phyloP scores from a whole-genome alignment of 2,329 filamentous ascomycete genomes.

The Monilinia fructigena region DNA sequence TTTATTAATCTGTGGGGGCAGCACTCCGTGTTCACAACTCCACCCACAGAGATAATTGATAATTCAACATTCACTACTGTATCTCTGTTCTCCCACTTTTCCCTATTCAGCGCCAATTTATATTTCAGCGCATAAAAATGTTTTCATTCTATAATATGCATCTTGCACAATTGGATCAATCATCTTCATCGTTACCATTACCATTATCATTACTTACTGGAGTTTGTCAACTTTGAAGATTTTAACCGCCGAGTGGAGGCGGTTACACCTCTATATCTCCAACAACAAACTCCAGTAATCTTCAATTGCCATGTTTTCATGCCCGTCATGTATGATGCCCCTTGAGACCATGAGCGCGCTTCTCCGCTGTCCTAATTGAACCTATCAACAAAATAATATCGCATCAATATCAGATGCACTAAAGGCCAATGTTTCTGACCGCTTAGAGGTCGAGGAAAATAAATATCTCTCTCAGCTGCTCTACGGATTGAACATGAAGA shows the following conservation, averaged over 20 bases:
- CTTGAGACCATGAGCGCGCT: slow-evolving; percentile 19
- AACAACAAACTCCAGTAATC: slow-evolving; percentile 16
- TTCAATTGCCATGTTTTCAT: slow-evolving; percentile 21
- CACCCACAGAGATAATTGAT: neutral
- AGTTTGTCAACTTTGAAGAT: neutral
- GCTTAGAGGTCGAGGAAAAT: neutral
- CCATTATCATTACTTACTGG: slow-evolving; percentile 10
- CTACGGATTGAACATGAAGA: neutral
- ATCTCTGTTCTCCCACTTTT: slow-evolving; percentile 6
- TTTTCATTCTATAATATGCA: slow-evolving; percentile 1
- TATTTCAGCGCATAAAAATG: slow-evolving; percentile 10
- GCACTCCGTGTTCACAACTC: slow-evolving; percentile 5
- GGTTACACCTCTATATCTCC: slow-evolving; percentile 13
- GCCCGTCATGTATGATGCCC: slow-evolving; percentile 23
- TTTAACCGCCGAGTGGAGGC: slow-evolving; percentile 17
- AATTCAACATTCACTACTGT: slow-evolving; percentile 2
- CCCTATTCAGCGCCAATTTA: slow-evolving; percentile 10
- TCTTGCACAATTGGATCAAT: slow-evolving; percentile 15
- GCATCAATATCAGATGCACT: slow-evolving; percentile 14
- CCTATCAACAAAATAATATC: slow-evolving; percentile 21
- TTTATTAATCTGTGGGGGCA: slow-evolving; percentile 9
- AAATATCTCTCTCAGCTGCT: slow-evolving; percentile 17
- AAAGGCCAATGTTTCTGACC: slow-evolving; percentile 1
- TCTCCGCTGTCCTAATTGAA: slow-evolving; percentile 17
- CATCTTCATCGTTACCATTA: neutral